These are phyloP conservation scores for Epichloe coenophiala DNA, from an alignment of 2,329 filamentous ascomycete species.

Conservation along the genomic window DNA sequence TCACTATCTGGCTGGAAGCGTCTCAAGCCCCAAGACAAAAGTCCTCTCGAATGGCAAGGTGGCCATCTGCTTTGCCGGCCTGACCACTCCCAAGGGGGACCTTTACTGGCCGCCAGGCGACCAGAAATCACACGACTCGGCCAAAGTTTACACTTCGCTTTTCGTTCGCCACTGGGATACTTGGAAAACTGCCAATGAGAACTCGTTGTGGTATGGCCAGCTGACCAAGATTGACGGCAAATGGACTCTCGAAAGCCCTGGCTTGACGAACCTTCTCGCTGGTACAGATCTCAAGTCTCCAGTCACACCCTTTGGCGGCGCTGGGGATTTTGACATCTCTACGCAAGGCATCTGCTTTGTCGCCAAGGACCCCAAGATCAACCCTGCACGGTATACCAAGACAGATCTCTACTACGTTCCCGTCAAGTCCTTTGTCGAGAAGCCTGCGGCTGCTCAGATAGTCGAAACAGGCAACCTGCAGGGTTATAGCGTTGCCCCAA, in stretches of 20 bases:
- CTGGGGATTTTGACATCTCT: conserved; percentile 68
- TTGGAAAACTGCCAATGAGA: conserved; percentile 56
- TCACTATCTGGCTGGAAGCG: conserved; percentile 32
- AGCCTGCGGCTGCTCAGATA: conserved; percentile 36
- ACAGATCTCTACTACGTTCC: conserved; percentile 66
- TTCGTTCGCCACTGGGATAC: conserved; percentile 76
- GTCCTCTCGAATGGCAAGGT: conserved; percentile 34
- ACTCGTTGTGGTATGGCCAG: conserved; percentile 59
- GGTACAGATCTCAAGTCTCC: conserved; percentile 50
- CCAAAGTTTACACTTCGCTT: conserved; percentile 57
- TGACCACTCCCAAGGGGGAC: conserved; percentile 53
- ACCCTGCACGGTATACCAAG: conserved; percentile 65
- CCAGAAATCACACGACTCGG: conserved; percentile 46
- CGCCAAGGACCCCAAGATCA: conserved; percentile 58
- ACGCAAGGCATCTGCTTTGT: conserved; percentile 55
- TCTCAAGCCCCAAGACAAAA: conserved; percentile 47
- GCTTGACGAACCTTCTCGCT: conserved; percentile 50
- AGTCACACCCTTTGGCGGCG: conserved; percentile 64
- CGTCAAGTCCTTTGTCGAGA: conserved; percentile 45
- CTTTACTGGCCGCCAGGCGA: conserved; percentile 53
- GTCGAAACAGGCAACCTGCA: conserved; percentile 40
- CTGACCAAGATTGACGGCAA: conserved; percentile 31
- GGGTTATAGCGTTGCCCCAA: conserved; percentile 53
- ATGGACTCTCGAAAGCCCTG: conserved; percentile 28
- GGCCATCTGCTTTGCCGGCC: conserved; percentile 46